phyloP scores from a whole-genome alignment of 495 filamentous ascomycete species.

The Lichenothelia convexa region DNA sequence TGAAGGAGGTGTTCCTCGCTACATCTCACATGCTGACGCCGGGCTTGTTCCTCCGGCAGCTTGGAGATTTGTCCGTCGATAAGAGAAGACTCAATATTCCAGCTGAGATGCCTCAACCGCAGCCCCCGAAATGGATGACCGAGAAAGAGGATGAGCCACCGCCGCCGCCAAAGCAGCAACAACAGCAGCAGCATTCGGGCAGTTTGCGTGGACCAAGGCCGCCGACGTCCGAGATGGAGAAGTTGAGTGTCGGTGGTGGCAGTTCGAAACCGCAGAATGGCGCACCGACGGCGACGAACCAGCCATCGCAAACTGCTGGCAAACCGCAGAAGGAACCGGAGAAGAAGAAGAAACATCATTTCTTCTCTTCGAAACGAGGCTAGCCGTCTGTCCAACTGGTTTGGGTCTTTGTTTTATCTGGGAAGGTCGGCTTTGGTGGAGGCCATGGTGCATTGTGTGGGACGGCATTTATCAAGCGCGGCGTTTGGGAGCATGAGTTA shows the following conservation, averaged over 20 bases:
- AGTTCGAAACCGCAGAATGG: constrained; percentile 16
- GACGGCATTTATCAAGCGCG: no score
- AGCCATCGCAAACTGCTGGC: constrained; percentile 17
- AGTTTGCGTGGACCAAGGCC: constrained; percentile 24
- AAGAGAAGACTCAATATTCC: constrained; percentile 62
- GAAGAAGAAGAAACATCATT: constrained; percentile 55
- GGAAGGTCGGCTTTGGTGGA: no score
- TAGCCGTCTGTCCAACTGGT: no score
- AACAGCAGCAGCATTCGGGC: constrained; percentile 20
- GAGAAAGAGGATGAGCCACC: constrained; percentile 38
- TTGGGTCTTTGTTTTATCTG: no score
- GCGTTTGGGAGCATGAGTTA: no score
- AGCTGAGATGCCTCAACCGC: constrained; percentile 57
- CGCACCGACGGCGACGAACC: constrained; percentile 6
- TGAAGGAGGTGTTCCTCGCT: constrained; percentile 74
- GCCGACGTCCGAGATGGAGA: constrained; percentile 38
- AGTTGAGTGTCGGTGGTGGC: constrained; percentile 33
- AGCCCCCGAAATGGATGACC: constrained; percentile 71
- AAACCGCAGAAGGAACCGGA: constrained; percentile 34
- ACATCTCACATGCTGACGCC: constrained; percentile 84
- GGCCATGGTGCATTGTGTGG: no score
- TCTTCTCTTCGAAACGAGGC: constrained; percentile 62
- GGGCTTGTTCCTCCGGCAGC: constrained; percentile 57
- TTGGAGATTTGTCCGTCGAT: constrained; percentile 59
- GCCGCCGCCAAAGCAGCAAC: constrained; percentile 30